Base-by-base conservation (phyloP, 192 early-diverging fungal genomes). In the Backusella australiensis region DNA sequence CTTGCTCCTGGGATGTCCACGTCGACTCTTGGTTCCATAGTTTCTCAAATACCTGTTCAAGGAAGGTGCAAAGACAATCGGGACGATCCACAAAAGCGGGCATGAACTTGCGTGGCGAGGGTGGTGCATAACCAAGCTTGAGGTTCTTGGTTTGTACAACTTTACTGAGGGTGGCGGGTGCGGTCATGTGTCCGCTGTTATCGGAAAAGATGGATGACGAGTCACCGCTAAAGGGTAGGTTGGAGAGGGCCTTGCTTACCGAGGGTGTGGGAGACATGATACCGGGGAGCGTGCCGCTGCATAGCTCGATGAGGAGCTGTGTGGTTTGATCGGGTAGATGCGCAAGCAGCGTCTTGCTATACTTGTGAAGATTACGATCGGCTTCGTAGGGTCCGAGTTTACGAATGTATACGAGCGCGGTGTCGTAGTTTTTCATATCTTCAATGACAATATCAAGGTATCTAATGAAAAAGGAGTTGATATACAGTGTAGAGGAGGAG, bases 381-480 rank as follows among this genome's bases (percentile, higher is more conserved):
- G 89, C 87, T 71, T 90, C 89, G 3, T 69, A 32, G 5, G 89
- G 81, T 1, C 87, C 86, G 3, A 86, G 74, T 23, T 86, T 85
- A 69, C 88, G 85, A 78, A 99, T 89, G 72, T 95, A 98, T 15
- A 85, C 82, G 2, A 98, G 84, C 2, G 96, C 91, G 8, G 90
- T 89, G 53, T 88, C 81, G 83, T 94, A 95, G 26, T 94, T 84
- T 53, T 92, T 85, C 67, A 95, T 89, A 82, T 98, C 96, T 77
- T 97, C 96, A 7, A 99, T 89, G 65, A 91, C 91, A 73, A 99
- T 95, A 70, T 93, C 90, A 42, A 99, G 79, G 77, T 96, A 97
- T 86, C 90, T 89, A 68, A 70, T 38, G 0, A 35, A 1, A 1
- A 38, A 6, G 29, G 4, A 52, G 17, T 52, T 21, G 49, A 0